A percentile compares a stretch with the other conserved stretches of the same genome.
Conservation (phyloP, 2,329 filamentous ascomycete genomes). For the Falciphora oryzae region DNA sequence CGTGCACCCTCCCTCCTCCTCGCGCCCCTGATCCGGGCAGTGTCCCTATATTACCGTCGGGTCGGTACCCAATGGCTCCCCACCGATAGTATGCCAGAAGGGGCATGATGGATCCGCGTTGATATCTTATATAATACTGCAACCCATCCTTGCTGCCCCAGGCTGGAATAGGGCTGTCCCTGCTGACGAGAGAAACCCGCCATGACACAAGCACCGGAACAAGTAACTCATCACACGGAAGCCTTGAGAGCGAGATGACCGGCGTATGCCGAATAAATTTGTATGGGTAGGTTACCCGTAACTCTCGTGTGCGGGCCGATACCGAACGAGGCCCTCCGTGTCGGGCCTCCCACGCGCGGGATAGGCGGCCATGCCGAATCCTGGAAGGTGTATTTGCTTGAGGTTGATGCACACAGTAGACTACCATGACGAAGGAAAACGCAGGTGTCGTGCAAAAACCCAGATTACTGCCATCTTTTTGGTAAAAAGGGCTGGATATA, state of each 20-base stretch:
- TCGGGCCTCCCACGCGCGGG: no score
- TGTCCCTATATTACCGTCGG: not conserved
- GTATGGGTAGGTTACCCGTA: no score
- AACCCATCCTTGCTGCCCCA: not conserved
- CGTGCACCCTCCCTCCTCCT: not conserved
- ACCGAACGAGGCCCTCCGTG: no score
- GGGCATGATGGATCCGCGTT: not conserved
- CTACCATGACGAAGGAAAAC: no score
- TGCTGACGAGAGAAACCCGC: not conserved
- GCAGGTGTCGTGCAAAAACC: no score
- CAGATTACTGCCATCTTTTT: no score
- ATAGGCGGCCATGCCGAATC: not conserved
- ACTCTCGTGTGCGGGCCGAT: no score
- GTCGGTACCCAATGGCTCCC: not conserved
- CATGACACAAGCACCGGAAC: not conserved
- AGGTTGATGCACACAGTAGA: no score
- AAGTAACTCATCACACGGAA: not conserved
- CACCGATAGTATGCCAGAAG: no score
- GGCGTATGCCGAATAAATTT: no score
- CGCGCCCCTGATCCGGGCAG: not conserved
- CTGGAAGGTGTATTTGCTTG: not conserved
- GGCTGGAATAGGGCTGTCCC: not conserved
- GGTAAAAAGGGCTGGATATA: no score
- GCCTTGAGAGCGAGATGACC: no score
- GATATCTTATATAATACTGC: not conserved